These are phyloP conservation scores for Nicotiana noctiflora DNA, from an alignment of 257 asterid species.

Conservation along the genomic window DNA sequence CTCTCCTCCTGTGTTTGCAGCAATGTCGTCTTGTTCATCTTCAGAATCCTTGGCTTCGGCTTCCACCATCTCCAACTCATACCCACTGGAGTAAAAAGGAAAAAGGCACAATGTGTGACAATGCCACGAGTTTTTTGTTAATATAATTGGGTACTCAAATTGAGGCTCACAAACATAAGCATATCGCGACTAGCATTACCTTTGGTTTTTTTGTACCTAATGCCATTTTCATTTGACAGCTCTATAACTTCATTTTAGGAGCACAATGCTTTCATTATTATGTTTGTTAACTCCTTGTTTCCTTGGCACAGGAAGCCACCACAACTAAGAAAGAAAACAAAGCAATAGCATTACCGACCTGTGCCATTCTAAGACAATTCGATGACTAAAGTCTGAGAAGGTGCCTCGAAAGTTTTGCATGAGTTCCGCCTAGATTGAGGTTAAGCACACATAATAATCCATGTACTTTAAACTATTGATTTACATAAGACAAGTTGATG, in stretches of 20 bases:
- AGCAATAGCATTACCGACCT: neutral
- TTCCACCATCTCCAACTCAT: conserved; percentile 69
- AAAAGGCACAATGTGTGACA: neutral
- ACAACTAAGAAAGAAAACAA: neutral
- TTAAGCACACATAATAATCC: neutral
- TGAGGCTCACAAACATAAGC: neutral
- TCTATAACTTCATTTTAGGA: neutral
- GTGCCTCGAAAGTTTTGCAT: neutral
- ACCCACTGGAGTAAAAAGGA: conserved; percentile 38
- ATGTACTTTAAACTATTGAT: neutral
- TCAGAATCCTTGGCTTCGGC: conserved; percentile 93
- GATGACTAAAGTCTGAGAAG: neutral
- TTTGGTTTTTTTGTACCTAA: neutral
- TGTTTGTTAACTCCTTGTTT: neutral
- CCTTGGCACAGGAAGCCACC: neutral
- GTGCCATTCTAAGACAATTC: neutral
- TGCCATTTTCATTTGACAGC: neutral
- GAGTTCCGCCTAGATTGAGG: neutral
- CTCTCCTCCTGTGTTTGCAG: conserved; percentile 21
- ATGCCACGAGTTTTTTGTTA: neutral
- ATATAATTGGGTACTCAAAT: neutral
- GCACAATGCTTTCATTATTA: neutral
- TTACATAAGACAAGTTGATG: neutral
- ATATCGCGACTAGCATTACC: neutral
- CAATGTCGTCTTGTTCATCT: conserved; percentile 57